A percentile compares a stretch with the other conserved stretches of the same genome.
phyloP scores from a whole-genome alignment of 2,329 filamentous ascomycete species.

The Penicillium sp. region DNA sequence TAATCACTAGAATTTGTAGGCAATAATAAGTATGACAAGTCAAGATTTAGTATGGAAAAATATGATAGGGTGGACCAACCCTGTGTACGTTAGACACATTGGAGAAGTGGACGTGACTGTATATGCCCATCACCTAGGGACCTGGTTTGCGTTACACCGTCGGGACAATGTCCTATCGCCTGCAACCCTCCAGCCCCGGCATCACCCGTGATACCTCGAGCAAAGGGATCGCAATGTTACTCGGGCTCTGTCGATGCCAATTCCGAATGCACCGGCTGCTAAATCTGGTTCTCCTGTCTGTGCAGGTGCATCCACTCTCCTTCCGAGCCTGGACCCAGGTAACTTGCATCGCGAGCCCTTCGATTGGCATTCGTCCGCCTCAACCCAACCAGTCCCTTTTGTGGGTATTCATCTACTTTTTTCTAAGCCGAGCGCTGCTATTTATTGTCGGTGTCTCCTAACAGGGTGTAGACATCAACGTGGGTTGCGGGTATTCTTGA shows the following conservation, averaged over 20 bases:
- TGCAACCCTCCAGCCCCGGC: background rate
- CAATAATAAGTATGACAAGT: no score
- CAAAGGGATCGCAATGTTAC: background rate
- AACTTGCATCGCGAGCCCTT: background rate
- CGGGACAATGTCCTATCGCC: background rate
- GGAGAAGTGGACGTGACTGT: background rate
- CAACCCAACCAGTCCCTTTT: background rate
- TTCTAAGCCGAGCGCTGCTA: background rate
- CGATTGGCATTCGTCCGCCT: background rate
- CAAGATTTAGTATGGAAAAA: no score
- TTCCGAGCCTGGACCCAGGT: background rate
- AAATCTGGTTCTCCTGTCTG: background rate
- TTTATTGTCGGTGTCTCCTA: background rate
- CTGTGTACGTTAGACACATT: constrained; percentile 2
- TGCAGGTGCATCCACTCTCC: background rate
- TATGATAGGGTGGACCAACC: background rate
- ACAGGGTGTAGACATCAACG: background rate
- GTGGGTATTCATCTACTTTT: background rate
- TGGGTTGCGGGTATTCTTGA: background rate
- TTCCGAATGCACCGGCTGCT: constrained; percentile 1
- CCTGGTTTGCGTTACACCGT: background rate
- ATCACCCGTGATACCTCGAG: background rate
- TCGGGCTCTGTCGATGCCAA: background rate
- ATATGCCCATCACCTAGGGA: background rate
- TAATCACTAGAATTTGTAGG: no score